Evolutionary conservation across 768 basidiomycete genomes (phyloP).

Genomic region (Kwoniella dejecticola): DNA sequence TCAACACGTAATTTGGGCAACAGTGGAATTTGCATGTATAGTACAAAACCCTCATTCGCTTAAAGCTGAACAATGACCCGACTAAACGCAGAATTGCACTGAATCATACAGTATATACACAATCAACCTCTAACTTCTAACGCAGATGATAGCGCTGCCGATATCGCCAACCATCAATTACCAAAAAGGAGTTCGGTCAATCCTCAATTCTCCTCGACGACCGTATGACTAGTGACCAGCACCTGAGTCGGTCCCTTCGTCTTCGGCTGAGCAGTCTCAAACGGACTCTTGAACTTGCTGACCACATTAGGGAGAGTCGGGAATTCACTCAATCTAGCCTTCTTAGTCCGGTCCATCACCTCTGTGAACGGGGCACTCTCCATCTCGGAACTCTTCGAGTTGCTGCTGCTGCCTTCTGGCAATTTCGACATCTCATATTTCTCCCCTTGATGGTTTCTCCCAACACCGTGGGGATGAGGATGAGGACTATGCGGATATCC

Average conservation of each 20-base stretch:
- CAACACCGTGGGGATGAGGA: too few species aligned
- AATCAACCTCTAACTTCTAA: too few species aligned
- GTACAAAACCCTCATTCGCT: too few species aligned
- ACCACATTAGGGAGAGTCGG: constrained; percentile 24
- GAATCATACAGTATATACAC: too few species aligned
- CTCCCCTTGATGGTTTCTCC: background rate
- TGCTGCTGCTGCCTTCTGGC: background rate
- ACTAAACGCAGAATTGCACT: too few species aligned
- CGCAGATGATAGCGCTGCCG: too few species aligned
- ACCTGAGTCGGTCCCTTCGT: constrained; percentile 24
- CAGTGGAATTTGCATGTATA: too few species aligned
- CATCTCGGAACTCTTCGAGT: background rate
- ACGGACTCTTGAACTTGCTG: constrained; percentile 27
- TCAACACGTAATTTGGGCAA: too few species aligned
- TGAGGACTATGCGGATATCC: too few species aligned
- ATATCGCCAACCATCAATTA: too few species aligned
- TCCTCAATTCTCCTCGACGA: constrained; percentile 12
- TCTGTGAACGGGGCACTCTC: constrained; percentile 22
- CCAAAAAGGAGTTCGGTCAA: background rate
- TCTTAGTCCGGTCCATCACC: constrained; percentile 14
- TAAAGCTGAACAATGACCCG: too few species aligned
- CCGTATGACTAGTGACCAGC: constrained; percentile 27
- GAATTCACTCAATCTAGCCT: constrained; percentile 22
- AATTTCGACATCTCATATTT: constrained; percentile 18
- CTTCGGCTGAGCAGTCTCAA: constrained; percentile 19